Conservation (phyloP, 2,329 filamentous ascomycete genomes). For the Curvularia sp. region DNA sequence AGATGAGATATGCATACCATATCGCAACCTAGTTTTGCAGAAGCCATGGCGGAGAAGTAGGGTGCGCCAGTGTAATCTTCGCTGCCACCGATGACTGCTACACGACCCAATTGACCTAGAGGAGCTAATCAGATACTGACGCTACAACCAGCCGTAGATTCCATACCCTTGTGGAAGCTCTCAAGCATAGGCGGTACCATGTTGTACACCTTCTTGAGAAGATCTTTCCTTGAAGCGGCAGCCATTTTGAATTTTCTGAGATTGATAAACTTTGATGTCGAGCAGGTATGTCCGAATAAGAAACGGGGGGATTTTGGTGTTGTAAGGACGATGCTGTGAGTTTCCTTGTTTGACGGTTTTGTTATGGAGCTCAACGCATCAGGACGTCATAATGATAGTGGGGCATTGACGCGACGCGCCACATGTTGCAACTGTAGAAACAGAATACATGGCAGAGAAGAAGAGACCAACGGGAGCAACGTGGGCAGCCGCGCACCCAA, state of each 20-base stretch:
- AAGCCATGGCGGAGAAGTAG: slow-evolving; percentile 98
- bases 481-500: neutral
- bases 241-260: slow-evolving; percentile 47
- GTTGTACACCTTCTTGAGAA: slow-evolving; percentile 81
- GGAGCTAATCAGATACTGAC: slow-evolving; percentile 21
- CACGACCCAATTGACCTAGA: slow-evolving; percentile 85
- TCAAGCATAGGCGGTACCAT: slow-evolving; percentile 95
- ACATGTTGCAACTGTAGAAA: slow-evolving; percentile 15
- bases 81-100: slow-evolving; percentile 93
- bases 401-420: slow-evolving; percentile 31
- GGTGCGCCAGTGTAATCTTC: slow-evolving; percentile 97
- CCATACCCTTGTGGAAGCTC: slow-evolving; percentile 89
- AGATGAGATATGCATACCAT: slow-evolving; percentile 66
- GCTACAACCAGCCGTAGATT: too few relatives aligned
- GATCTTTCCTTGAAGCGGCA: slow-evolving; percentile 71
- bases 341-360: slow-evolving; percentile 18
- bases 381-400: slow-evolving; percentile 34
- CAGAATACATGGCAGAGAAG: neutral
- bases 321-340: slow-evolving; percentile 14
- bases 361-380: slow-evolving; percentile 18
- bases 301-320: neutral
- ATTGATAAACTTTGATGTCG: neutral
- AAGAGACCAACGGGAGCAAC: neutral
- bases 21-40: slow-evolving; percentile 86
- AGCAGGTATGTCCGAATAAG: neutral